Conservation (phyloP, 2,329 filamentous ascomycete genomes). For the Exophiala aquamarina region DNA sequence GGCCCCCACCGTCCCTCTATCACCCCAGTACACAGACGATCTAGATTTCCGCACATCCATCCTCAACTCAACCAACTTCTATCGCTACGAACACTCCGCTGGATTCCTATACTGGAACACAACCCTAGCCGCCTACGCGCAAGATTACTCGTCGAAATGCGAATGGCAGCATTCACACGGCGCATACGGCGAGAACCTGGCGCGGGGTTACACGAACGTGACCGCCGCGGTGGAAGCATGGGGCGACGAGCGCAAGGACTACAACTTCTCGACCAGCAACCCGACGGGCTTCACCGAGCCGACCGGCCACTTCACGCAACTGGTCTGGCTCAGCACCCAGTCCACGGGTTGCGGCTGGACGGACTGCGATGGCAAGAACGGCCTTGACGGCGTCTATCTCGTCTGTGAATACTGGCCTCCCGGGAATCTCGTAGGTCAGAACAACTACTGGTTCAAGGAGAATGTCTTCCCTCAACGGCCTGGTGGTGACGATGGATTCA, state of each 20-base stretch:
- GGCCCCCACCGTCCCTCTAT: conserved; percentile 29
- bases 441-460: conserved; percentile 24
- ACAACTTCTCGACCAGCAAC: conserved; percentile 52
- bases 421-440: conserved; percentile 56
- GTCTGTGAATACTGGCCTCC: conserved; percentile 70
- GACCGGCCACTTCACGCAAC: conserved; percentile 71
- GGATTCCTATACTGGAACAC: conserved; percentile 62
- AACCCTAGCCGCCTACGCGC: conserved; percentile 59
- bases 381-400: conserved; percentile 60
- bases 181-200: conserved; percentile 67
- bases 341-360: conserved; percentile 57
- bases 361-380: conserved; percentile 38
- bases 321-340: conserved; percentile 67
- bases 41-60: conserved; percentile 51
- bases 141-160: conserved; percentile 49
- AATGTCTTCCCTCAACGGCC: conserved; percentile 26
- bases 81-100: conserved; percentile 64
- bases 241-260: conserved; percentile 60
- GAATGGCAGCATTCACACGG: conserved; percentile 52
- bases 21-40: conserved; percentile 44
- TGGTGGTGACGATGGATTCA: conserved; percentile 17
- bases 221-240: conserved; percentile 63
- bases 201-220: conserved; percentile 63
- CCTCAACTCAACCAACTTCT: conserved; percentile 66
- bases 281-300: conserved; percentile 53